phyloP scores from a whole-genome alignment of 148 eudicot species.

The Camellia granthamiana region DNA sequence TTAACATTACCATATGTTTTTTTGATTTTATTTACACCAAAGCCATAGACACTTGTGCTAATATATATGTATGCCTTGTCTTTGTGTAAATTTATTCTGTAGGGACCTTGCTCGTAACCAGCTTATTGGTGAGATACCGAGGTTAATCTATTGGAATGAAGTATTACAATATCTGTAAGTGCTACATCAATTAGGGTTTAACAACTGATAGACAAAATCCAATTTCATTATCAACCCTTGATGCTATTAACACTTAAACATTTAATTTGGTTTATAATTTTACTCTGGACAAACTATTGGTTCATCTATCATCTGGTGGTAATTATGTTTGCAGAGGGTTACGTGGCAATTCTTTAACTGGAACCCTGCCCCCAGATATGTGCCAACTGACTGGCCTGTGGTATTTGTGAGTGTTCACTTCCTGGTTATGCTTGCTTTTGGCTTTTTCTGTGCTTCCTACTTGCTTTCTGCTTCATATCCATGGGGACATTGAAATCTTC shows the following conservation, averaged over 20 bases:
- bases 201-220: no score
- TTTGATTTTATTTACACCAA: no score
- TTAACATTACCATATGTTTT: background rate
- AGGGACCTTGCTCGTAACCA: constrained; percentile 71
- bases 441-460: no score
- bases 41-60: background rate
- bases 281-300: background rate
- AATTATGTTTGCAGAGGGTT: no score
- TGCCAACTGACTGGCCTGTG: no score
- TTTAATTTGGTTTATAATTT: background rate
- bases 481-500: no score
- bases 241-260: background rate
- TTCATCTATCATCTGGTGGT: background rate
- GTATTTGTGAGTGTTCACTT: no score
- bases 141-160: constrained; percentile 77
- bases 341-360: no score
- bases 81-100: background rate
- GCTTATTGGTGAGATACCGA: constrained; percentile 65
- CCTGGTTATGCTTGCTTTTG: no score
- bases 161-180: constrained; percentile 71
- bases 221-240: background rate
- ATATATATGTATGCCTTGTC: background rate
- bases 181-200: background rate
- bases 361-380: no score
- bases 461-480: no score